A percentile compares a stretch with the other conserved stretches of the same genome.
Evolutionary conservation across 345 rosid genomes (phyloP).

Genomic region (Syzygium aqueum): DNA sequence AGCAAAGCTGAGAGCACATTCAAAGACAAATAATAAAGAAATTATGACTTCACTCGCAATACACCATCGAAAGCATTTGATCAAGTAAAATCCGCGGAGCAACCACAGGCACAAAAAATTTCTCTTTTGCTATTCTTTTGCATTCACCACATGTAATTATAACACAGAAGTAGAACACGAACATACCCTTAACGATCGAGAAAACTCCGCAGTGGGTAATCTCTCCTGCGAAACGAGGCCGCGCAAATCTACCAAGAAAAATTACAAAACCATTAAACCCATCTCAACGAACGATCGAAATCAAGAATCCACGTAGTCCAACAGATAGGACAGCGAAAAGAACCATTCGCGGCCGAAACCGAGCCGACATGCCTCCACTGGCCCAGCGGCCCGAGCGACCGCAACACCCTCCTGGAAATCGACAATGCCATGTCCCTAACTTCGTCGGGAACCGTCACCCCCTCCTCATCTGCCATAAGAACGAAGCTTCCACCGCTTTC

Average conservation of each 20-base stretch:
- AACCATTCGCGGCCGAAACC: not conserved
- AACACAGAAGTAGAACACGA: not conserved
- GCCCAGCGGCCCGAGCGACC: not conserved
- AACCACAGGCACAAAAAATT: not conserved
- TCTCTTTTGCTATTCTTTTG: not conserved
- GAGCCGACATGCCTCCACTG: not conserved
- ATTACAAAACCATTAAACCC: not conserved
- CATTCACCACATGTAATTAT: not conserved
- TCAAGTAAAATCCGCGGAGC: not conserved
- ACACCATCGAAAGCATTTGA: not conserved
- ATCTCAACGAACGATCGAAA: slow-evolving; percentile 6
- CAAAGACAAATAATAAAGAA: not conserved
- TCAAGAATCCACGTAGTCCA: not conserved
- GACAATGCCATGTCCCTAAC: slow-evolving; percentile 4
- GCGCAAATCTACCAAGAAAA: not conserved
- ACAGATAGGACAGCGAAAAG: not conserved
- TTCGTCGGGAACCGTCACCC: not conserved
- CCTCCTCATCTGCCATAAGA: not conserved
- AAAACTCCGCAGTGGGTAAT: not conserved
- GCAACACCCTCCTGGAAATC: not conserved
- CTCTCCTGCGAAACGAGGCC: not conserved
- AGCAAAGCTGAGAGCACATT: not conserved
- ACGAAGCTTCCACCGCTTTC: too few relatives aligned
- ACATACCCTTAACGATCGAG: not conserved
- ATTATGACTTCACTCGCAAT: not conserved